Percentiles rank a stretch among this genome's conserved stretches.
These are phyloP conservation scores for Suhomyces anneliseae DNA, from an alignment of 1,139 yeast species.

Conservation along the genomic window DNA sequence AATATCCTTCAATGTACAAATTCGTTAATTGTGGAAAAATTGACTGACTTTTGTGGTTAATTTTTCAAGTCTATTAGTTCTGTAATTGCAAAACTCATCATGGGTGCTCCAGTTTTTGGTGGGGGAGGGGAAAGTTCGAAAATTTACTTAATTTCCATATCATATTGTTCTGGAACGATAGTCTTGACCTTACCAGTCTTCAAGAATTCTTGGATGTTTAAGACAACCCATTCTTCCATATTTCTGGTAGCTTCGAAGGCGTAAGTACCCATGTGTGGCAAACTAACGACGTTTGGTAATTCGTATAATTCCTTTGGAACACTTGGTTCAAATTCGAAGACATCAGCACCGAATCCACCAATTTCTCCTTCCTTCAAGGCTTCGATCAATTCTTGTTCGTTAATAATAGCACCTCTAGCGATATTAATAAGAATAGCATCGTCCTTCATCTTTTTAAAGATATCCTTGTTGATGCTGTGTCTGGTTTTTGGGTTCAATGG, in stretches of 20 bases:
- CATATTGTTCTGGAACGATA: slow-evolving; percentile 64
- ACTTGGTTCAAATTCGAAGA: slow-evolving; percentile 79
- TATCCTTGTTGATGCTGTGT: slow-evolving; percentile 55
- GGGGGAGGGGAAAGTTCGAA: too few relatives aligned
- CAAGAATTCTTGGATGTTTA: slow-evolving; percentile 44
- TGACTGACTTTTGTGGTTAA: too few relatives aligned
- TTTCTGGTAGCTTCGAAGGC: slow-evolving; percentile 56
- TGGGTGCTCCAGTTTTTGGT: too few relatives aligned
- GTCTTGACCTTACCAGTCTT: slow-evolving; percentile 62
- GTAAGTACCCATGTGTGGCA: slow-evolving; percentile 86
- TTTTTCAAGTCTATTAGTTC: too few relatives aligned
- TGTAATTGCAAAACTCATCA: too few relatives aligned
- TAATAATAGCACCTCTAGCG: slow-evolving; percentile 74
- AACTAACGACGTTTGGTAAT: slow-evolving; percentile 58
- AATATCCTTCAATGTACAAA: too few relatives aligned
- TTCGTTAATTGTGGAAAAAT: too few relatives aligned
- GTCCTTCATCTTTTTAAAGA: slow-evolving; percentile 58
- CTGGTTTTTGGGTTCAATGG: slow-evolving; percentile 62
- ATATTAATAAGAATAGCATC: slow-evolving; percentile 68
- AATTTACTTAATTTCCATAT: slow-evolving; percentile 1
- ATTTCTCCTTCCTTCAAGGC: slow-evolving; percentile 70
- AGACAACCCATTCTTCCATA: slow-evolving; percentile 58
- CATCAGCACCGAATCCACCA: slow-evolving; percentile 77
- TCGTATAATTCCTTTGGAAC: slow-evolving; percentile 57
- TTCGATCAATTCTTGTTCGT: slow-evolving; percentile 61